A percentile compares a stretch with the other conserved stretches of the same genome.
Conservation (phyloP, 78 protist genomes). For the Dictyostelium intermedium region DNA sequence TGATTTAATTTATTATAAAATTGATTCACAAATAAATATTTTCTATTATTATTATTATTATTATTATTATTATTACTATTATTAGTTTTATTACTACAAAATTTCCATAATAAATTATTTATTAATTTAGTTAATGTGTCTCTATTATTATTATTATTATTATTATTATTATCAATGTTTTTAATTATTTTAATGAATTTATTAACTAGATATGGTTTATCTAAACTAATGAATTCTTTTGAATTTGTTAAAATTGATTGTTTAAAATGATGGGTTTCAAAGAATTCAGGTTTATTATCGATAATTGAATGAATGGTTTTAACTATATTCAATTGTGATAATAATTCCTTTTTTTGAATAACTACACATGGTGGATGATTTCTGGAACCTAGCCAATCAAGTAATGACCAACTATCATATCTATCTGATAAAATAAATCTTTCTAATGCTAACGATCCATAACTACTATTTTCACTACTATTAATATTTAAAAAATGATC, state of each 20-base stretch:
- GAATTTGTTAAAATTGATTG: background rate
- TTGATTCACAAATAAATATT: background rate
- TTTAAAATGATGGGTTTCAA: background rate
- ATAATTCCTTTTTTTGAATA: constrained; percentile 16
- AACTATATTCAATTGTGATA: background rate
- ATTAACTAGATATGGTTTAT: background rate
- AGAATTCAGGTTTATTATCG: background rate
- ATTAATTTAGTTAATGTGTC: background rate
- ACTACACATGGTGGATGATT: constrained; percentile 5
- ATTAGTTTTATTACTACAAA: background rate
- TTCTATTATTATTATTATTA: background rate
- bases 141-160: background rate
- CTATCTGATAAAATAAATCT: background rate
- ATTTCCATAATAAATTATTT: background rate
- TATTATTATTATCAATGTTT: background rate
- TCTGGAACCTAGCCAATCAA: background rate
- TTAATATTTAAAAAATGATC: background rate
- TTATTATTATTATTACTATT: no score
- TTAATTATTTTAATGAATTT: background rate
- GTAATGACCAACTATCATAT: background rate
- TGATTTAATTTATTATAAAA: background rate
- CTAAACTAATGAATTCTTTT: background rate
- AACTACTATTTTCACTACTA: background rate
- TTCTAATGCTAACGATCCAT: constrained; percentile 17
- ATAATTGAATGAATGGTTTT: background rate